Evolutionary conservation across 2,329 filamentous ascomycete genomes (phyloP), one percentile per base, ranked within the genome.

Genomic region (Neonectria faginata): DNA sequence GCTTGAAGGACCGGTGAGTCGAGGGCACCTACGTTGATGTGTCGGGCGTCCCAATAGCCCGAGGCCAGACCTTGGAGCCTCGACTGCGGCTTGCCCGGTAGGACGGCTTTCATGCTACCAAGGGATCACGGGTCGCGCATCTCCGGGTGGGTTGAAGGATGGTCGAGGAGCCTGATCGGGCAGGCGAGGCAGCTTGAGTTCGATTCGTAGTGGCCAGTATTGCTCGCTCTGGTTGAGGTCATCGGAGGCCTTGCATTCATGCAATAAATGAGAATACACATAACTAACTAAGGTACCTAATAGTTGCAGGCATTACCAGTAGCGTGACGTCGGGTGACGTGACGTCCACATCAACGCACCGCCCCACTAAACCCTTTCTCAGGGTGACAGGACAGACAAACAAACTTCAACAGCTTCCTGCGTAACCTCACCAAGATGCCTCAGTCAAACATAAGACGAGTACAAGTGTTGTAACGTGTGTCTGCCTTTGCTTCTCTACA

Each of bases 31-130:
- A 93, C 92, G 78, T 93, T 89, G 70, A 95, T 86, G 71, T 91
- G 89, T 75, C 87, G 85, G 69, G 85, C 85, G 73, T 92, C 86
- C 91, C 92, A 96, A 77, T 87, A 85, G 77, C 89, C 91, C 66
- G 89, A 91, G 78, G 88, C 88, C 77, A 94, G 84, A 81, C 91
- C 89, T 84, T 94, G 92, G 75, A 93, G 89, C 84, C 88, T 91
- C 74, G 90, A 85, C 83, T 88, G 88, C 78, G 93, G 92, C 82
- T 90, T 88, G 78, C 92, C 92, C 69, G 93, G 93, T 73, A 94
- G 86, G 81, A 94, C 88, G 77, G 89, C 87, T 85, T 90, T 89
- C 91, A 94, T 94, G 79, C 82, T 88, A 82, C 78, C 76, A 76
- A 76, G 50, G 53, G 42, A 57, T 61, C 62, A 68, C 55, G 58